Conservation (phyloP, 2,329 filamentous ascomycete species). For the Sclerotinia trifoliorum region DNA sequence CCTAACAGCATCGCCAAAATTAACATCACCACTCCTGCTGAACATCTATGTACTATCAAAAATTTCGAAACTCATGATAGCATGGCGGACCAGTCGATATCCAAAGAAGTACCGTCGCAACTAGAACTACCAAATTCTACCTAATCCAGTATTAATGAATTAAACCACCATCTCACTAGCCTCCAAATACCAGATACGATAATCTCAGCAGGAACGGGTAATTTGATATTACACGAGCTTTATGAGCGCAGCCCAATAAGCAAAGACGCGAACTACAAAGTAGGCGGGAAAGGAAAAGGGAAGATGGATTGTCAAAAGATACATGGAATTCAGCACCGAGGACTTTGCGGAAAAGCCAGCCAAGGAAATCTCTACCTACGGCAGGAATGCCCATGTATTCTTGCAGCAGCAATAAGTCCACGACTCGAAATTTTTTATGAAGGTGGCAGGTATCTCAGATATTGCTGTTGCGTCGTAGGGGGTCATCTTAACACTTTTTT, state of each 20-base stretch:
- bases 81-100: too few relatives aligned
- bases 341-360: neutral
- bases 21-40: neutral
- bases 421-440: neutral
- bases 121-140: neutral
- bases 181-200: neutral
- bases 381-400: neutral
- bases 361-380: neutral
- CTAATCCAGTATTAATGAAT: neutral
- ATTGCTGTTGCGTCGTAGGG: neutral
- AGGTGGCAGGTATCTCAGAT: neutral
- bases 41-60: too few relatives aligned
- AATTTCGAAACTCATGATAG: neutral
- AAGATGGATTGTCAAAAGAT: neutral
- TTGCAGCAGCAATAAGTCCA: neutral
- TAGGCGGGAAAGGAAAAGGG: neutral
- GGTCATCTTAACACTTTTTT: slow-evolving; percentile 6
- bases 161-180: too few relatives aligned
- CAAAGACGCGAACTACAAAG: neutral
- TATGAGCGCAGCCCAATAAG: neutral
- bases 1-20: neutral
- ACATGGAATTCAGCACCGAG: neutral
- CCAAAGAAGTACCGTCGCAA: neutral
- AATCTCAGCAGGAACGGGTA: neutral
- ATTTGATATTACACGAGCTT: neutral